These are phyloP conservation scores for Apiotrichum gracile DNA, from an alignment of 1,284 basidiomycete genomes.

Conservation along the genomic window DNA sequence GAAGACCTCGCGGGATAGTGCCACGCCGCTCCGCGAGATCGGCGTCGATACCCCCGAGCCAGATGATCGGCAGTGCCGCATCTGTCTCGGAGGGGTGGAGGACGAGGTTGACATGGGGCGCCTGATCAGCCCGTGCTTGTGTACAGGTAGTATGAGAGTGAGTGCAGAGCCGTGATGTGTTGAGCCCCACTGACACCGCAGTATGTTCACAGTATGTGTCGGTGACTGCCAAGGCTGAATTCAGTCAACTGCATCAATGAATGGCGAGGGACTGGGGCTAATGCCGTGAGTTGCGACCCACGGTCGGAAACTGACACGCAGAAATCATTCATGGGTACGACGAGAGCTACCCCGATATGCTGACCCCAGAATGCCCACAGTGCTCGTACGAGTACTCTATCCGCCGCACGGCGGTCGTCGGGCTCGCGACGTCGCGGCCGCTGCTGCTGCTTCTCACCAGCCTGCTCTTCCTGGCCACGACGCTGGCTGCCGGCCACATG, in stretches of 20 bases:
- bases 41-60: not conserved
- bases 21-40: not conserved
- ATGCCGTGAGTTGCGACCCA: conserved; percentile 30
- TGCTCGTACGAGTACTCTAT: conserved; percentile 43
- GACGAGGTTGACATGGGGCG: conserved; percentile 38
- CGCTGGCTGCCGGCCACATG: conserved; percentile 32
- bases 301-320: conserved; percentile 7
- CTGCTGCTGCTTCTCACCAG: conserved; percentile 34
- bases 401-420: conserved; percentile 37
- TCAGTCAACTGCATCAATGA: conserved; percentile 42
- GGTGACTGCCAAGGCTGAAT: not conserved
- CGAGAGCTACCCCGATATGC: no score
- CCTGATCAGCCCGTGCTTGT: conserved; percentile 46
- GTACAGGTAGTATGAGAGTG: conserved; percentile 43
- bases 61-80: conserved; percentile 42
- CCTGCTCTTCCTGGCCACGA: conserved; percentile 29
- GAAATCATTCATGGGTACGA: conserved; percentile 39
- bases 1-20: no score
- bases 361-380: conserved; percentile 40
- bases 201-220: conserved; percentile 34
- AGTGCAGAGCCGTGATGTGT: conserved; percentile 10
- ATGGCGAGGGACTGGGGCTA: conserved; percentile 43
- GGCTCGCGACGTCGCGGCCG: conserved; percentile 39
- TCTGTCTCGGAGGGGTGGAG: conserved; percentile 41
- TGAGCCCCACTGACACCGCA: conserved; percentile 11